A percentile compares a stretch with the other conserved stretches of the same genome.
Evolutionary conservation across 1,284 basidiomycete genomes (phyloP).

Genomic region (Trametes versicolor): DNA sequence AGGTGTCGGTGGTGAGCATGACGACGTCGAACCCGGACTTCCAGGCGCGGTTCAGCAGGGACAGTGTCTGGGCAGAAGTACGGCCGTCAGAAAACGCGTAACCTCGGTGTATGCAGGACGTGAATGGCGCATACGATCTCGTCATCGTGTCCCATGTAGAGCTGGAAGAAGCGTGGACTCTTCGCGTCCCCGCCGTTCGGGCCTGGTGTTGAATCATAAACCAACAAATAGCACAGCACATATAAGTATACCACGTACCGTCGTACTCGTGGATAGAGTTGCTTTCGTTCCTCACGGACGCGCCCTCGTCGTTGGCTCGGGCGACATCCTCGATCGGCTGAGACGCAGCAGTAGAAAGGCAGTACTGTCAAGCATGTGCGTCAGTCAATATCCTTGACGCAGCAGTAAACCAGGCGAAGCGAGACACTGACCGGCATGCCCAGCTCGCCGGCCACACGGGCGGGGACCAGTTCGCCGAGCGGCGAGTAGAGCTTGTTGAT

Average conservation of each 20-base stretch:
- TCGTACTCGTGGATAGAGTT: conserved; percentile 48
- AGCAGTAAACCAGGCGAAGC: too few relatives aligned
- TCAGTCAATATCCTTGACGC: not conserved
- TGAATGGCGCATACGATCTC: conserved; percentile 48
- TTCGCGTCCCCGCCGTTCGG: conserved; percentile 50
- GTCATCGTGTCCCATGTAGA: conserved; percentile 69
- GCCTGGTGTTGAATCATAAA: conserved; percentile 28
- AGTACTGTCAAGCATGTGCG: conserved; percentile 47
- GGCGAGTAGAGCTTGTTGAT: conserved; percentile 66
- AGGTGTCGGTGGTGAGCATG: conserved; percentile 68
- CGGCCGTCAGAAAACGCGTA: not conserved
- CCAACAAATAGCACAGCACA: not conserved
- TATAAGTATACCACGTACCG: conserved; percentile 25
- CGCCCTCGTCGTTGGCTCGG: conserved; percentile 54
- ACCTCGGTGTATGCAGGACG: not conserved
- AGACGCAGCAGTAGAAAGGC: conserved; percentile 64
- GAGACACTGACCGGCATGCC: conserved; percentile 54
- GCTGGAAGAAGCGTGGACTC: conserved; percentile 65
- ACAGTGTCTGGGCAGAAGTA: conserved; percentile 47
- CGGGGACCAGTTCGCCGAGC: conserved; percentile 62
- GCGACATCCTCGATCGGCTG: conserved; percentile 65
- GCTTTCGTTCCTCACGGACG: conserved; percentile 49
- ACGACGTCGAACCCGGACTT: conserved; percentile 60
- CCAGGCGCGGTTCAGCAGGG: conserved; percentile 58
- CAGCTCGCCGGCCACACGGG: conserved; percentile 63